Base-by-base conservation (phyloP, 1,284 basidiomycete genomes). In the Pyrrhoderma noxium region DNA sequence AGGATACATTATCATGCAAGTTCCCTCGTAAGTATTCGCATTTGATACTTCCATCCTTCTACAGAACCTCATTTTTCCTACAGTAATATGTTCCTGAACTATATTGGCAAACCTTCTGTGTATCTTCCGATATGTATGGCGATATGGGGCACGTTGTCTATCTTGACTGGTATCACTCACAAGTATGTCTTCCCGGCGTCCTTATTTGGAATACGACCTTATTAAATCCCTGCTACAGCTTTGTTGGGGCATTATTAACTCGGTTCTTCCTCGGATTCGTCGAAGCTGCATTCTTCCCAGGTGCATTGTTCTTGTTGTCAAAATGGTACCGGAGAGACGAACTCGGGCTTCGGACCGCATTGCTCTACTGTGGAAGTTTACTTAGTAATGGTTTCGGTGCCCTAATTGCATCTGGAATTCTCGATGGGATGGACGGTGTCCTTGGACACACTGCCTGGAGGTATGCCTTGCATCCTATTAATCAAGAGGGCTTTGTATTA, bases 371-470 rank as follows among this genome's bases (percentile, higher is more conserved):
- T 58, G 87, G 87, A 5, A 79, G 73, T 61, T 70, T 92, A 46
- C 80, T 90, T 56, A 85, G 82, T 54, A 93, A 90, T 67, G 89
- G 88, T 1, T 91, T 92, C 62, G 88, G 89, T 13, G 74, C 85
- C 0, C 70, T 92, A n/a, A 77, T 92, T 49, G 87, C 85, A 8
- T 87, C 84, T 8, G 82, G 76, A 3, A 85, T 87, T 51, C 69
- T 89, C 54, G 68, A 73, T 51, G 71, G 73, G 23, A 89, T 89
- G 85, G 73, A 89, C 52, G 83, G 80, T 7, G 70, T 71, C 41
- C 67, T 83, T 1, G 88, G 88, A 0, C 77, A 80, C 48, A 71
- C 83, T 1, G 87, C 85, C 1, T 93, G 90, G 89, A 70, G 84
- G 75, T 79, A 57, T 31, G 64, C 59, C 39, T 8, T 47, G n/a